Percentiles rank a stretch among this genome's conserved stretches.
These are phyloP conservation scores for Kazachstania africana DNA, from an alignment of 805 yeast genomes.

Conservation along the genomic window DNA sequence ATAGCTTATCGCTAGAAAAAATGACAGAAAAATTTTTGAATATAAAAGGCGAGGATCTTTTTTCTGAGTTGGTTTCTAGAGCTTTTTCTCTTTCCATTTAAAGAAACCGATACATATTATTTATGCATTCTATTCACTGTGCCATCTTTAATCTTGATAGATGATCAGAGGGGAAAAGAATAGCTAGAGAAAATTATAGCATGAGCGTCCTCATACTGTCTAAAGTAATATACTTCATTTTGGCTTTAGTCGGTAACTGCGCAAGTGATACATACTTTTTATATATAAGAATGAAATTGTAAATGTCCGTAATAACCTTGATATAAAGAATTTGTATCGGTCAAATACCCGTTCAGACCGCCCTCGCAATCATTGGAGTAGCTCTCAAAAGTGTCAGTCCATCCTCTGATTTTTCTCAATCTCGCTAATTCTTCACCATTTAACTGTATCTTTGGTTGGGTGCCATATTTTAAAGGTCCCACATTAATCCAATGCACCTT, in stretches of 20 bases:
- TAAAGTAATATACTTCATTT: conserved; percentile 8
- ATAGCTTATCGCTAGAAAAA: not conserved
- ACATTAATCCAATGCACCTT: conserved; percentile 74
- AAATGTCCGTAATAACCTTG: conserved; percentile 66
- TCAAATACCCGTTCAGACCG: conserved; percentile 46
- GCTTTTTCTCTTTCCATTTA: conserved; percentile 1
- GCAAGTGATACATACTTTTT: conserved; percentile 5
- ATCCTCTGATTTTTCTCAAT: conserved; percentile 49
- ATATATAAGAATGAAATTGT: conserved; percentile 24
- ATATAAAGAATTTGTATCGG: conserved; percentile 57
- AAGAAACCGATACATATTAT: conserved; percentile 21
- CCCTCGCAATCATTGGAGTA: conserved; percentile 20
- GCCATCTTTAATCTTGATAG: conserved; percentile 22
- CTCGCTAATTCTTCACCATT: conserved; percentile 53
- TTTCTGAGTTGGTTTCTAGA: not conserved
- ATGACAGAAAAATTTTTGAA: too few species aligned
- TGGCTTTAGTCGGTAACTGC: conserved; percentile 28
- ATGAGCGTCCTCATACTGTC: conserved; percentile 31
- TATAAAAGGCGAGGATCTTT: not conserved
- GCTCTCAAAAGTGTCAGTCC: conserved; percentile 35
- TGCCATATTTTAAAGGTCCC: conserved; percentile 90
- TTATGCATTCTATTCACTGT: conserved; percentile 30
- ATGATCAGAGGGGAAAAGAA: conserved; percentile 31
- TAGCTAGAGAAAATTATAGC: conserved; percentile 22
- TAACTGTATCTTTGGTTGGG: conserved; percentile 67